Conservation (phyloP, 139 green algal genomes). For the Astrephomene gubernaculifera region DNA sequence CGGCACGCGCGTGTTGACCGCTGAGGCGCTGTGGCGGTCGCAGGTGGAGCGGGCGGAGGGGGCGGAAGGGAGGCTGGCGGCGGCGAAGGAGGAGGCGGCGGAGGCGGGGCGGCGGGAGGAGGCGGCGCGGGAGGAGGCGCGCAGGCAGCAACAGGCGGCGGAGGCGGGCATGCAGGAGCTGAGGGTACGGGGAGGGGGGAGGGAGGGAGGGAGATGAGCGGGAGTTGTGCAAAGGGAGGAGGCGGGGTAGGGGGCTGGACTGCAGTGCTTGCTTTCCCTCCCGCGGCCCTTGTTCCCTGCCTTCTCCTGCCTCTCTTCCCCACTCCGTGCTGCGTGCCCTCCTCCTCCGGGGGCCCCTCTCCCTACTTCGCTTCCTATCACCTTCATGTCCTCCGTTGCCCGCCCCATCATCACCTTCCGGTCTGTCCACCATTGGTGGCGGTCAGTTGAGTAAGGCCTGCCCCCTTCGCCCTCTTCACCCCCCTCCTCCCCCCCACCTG, state of each 20-base stretch:
- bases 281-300: background rate
- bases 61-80: no score
- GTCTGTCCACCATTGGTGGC: background rate
- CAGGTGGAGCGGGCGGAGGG: background rate
- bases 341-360: no score
- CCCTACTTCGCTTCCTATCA: background rate
- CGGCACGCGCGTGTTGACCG: slow-evolving; percentile 13
- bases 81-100: slow-evolving; percentile 26
- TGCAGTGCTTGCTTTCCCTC: background rate
- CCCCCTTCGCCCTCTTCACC: background rate
- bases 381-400: background rate
- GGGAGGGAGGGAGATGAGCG: background rate
- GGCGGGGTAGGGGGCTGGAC: background rate
- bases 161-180: background rate
- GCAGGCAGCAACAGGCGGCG: background rate
- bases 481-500: background rate
- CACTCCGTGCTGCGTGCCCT: no score
- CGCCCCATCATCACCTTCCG: background rate
- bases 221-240: background rate
- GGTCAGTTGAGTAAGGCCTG: background rate
- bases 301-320: background rate
- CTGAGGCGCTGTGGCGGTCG: slow-evolving; percentile 35
- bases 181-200: background rate
- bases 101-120: slow-evolving; percentile 22
- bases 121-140: slow-evolving; percentile 18